Conservation (phyloP, 768 basidiomycete genomes). For the Boletus pseudopeckii region DNA sequence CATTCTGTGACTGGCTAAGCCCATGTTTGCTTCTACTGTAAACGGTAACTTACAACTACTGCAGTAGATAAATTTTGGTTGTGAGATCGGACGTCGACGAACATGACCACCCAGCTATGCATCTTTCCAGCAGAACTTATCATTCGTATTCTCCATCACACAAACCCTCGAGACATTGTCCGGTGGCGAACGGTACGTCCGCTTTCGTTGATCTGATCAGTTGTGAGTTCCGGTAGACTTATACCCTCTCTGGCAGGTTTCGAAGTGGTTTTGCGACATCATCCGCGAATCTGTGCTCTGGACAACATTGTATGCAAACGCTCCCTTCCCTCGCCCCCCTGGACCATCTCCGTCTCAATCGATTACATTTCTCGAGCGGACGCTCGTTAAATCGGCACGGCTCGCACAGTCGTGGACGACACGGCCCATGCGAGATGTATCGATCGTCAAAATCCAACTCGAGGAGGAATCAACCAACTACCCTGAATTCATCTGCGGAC, state of each 20-base stretch:
- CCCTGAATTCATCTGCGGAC: neutral
- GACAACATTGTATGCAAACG: neutral
- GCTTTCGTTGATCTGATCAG: neutral
- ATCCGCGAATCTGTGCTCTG: neutral
- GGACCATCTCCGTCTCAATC: neutral
- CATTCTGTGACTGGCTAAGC: no score
- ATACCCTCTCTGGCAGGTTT: constrained; percentile 1
- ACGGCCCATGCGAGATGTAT: neutral
- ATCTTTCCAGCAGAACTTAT: neutral
- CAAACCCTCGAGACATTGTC: neutral
- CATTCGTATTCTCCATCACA: neutral
- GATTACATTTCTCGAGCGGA: neutral
- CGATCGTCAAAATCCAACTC: neutral
- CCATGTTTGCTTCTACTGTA: no score
- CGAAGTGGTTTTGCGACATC: neutral
- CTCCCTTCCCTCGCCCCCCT: neutral
- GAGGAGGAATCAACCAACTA: rapidly evolving
- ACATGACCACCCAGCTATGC: neutral
- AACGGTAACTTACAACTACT: no score
- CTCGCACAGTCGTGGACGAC: constrained; percentile 7
- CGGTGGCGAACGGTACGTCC: neutral
- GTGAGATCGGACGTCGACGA: neutral
- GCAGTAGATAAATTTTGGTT: no score
- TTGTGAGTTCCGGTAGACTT: neutral
- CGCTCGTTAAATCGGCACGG: neutral